Evolutionary conservation across 2,329 filamentous ascomycete species (phyloP), one percentile per base, ranked within the genome.

Genomic region (Zalaria obscura): DNA sequence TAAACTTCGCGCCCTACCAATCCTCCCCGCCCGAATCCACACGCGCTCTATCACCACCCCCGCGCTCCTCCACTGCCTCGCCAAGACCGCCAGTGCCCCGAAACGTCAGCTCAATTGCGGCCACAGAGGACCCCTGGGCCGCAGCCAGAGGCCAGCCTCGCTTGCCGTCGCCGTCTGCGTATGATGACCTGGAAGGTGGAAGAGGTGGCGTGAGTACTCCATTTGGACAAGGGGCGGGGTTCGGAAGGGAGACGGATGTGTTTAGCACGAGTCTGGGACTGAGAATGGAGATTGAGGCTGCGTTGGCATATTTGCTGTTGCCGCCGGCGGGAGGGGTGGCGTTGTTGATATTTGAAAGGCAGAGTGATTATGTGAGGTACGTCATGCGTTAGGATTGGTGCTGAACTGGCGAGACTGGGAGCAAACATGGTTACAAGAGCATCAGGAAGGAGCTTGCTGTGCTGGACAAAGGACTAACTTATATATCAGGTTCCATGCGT

Each of bases 1-100:
- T 91, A 83, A 84, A 95, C 67, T 98, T 96, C 61, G 91, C 91
- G 36, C 91, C 91, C 32, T 98, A 96, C 66, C 91, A 96, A 68
- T 89, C 89, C 62, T 82, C 82, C 38, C 82, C 83, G 10, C 91
- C 91, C 6, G 88, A 96, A 66, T 73, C 81, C 52, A 76, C 78
- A 51, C 84, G 89, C 55, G 78, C 82, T 40, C 73, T 87, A 58
- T 93, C 85, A 18, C 85, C 87, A 40, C 57, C 50, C 61, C 69
- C 50, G 75, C 82, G 59, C 62, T 78, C 68, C 61, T 77, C 58
- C 60, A 69, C 61, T 40, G 63, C 64, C 68, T 63, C 67, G 52
- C 58, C 36, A 52, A 62, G 56, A 61, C 61, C n/a, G 36, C 47
- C 25, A 35, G 42, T 27, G 40, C 45, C 34, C 50, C 49, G 40